phyloP scores from a whole-genome alignment of 140 eudicot species.

The Ambrosia hybrid region DNA sequence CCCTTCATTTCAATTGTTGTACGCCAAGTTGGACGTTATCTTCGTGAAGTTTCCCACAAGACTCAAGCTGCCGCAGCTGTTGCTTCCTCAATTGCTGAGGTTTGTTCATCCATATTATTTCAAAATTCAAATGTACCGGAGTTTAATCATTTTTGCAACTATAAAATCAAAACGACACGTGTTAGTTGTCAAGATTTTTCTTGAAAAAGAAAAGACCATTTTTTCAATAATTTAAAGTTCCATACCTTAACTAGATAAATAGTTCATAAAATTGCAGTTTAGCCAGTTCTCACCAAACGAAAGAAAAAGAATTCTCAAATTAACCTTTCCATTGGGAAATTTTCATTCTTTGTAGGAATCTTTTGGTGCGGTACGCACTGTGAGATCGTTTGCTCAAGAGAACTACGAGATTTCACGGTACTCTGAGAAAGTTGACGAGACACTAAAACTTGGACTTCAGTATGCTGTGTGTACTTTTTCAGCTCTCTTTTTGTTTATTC shows the following conservation, averaged over 20 bases:
- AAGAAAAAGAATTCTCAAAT: background rate
- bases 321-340: background rate
- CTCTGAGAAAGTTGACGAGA: conserved; percentile 80
- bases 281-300: background rate
- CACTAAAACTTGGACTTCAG: conserved; percentile 76
- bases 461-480: conserved; percentile 69
- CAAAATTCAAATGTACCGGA: background rate
- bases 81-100: conserved; percentile 96
- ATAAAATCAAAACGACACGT: background rate
- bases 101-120: conserved; percentile 23
- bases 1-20: conserved; percentile 74
- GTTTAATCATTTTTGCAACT: conserved; percentile 2
- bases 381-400: conserved; percentile 93
- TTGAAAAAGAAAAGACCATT: background rate
- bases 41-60: conserved; percentile 85
- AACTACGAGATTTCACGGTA: conserved; percentile 57
- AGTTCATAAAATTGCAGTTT: background rate
- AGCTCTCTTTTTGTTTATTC: background rate
- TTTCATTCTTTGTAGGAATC: conserved; percentile 57
- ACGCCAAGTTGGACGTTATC: conserved; percentile 82
- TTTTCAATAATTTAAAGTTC: background rate
- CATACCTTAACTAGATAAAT: background rate
- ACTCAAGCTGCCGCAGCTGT: conserved; percentile 97
- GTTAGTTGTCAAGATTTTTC: background rate
- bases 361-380: conserved; percentile 91